These are phyloP conservation scores for Pyrenophora seminiperda DNA, from an alignment of 2,329 filamentous ascomycete species.

Conservation along the genomic window DNA sequence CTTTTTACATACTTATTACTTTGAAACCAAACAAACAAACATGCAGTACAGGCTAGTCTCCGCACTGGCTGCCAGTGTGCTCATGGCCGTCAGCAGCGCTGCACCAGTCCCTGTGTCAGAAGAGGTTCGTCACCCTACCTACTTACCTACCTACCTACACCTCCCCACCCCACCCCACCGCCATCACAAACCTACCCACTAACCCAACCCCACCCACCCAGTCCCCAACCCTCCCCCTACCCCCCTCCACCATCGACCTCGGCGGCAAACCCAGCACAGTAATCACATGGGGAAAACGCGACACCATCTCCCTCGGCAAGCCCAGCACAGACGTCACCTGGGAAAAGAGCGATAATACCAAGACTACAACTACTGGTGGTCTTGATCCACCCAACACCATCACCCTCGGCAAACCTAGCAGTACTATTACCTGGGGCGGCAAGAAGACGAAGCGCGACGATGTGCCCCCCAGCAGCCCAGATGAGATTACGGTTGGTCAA, in stretches of 20 bases:
- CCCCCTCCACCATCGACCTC: slow-evolving; percentile 19
- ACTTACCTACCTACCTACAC: no score
- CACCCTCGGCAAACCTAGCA: slow-evolving; percentile 3
- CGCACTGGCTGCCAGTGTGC: slow-evolving; percentile 29
- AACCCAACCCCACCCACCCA: slow-evolving; percentile 8
- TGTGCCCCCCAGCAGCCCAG: slow-evolving; percentile 9
- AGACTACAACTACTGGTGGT: no score
- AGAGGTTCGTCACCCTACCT: slow-evolving; percentile 20
- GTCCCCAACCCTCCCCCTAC: slow-evolving; percentile 5
- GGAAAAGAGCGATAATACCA: slow-evolving; percentile 4
- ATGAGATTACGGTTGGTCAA: slow-evolving; percentile 10
- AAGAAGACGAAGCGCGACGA: slow-evolving; percentile 17
- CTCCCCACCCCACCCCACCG: not conserved
- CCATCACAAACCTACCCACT: not conserved
- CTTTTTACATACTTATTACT: no score
- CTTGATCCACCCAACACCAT: slow-evolving; percentile 15
- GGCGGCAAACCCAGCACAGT: slow-evolving; percentile 21
- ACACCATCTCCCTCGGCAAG: not conserved
- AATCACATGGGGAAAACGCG: slow-evolving; percentile 4
- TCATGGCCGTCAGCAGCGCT: slow-evolving; percentile 28
- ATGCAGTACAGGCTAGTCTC: slow-evolving; percentile 41
- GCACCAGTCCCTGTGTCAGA: slow-evolving; percentile 31
- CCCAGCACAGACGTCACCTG: slow-evolving; percentile 15
- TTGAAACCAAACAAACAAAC: not conserved
- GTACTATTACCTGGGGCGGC: slow-evolving; percentile 4